Evolutionary conservation across 768 basidiomycete genomes (phyloP).

Genomic region (Tulasnella sp.): DNA sequence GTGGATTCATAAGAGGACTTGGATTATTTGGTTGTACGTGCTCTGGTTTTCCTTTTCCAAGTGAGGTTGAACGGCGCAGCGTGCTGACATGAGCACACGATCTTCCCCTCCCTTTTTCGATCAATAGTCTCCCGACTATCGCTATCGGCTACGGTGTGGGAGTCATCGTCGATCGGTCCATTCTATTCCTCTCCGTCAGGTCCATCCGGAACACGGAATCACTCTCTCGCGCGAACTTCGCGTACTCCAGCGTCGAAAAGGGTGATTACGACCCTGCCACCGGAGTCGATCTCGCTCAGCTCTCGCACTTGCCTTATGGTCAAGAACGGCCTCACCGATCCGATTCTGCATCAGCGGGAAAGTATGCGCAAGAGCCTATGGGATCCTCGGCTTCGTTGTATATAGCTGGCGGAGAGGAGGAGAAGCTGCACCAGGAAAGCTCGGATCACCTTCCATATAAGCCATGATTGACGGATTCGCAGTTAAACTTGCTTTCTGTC

Average conservation of each 20-base stretch:
- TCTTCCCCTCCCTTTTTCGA: background rate
- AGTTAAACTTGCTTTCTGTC: no score
- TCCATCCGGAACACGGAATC: background rate
- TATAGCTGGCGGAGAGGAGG: background rate
- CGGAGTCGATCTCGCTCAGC: background rate
- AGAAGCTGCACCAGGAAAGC: background rate
- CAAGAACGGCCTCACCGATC: background rate
- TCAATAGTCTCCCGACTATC: background rate
- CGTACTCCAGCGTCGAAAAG: background rate
- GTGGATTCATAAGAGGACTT: background rate
- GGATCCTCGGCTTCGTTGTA: background rate
- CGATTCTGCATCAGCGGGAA: background rate
- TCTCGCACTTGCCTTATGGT: background rate
- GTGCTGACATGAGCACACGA: background rate
- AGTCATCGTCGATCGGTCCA: background rate
- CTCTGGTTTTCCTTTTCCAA: background rate
- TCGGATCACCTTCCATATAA: background rate
- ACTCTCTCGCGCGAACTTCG: background rate
- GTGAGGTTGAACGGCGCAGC: background rate
- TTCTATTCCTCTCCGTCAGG: background rate
- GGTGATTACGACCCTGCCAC: background rate
- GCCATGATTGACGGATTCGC: background rate
- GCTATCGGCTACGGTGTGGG: background rate
- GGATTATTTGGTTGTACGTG: background rate
- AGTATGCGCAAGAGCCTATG: background rate